phyloP scores from a whole-genome alignment of 2,329 filamentous ascomycete species.

The Fusarium penzigii region DNA sequence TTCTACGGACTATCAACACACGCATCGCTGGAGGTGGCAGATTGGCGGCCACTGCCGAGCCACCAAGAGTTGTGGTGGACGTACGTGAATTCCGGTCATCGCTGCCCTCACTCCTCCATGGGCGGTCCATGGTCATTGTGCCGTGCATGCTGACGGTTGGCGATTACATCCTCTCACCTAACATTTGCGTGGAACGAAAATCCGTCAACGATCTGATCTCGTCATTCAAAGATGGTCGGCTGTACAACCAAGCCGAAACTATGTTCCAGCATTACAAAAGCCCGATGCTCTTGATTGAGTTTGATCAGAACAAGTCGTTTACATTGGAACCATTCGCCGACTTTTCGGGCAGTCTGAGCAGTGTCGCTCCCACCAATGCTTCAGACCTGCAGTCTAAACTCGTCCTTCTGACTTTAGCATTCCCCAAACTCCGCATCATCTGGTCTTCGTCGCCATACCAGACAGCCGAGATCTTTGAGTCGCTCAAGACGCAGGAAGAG shows the following conservation, averaged over 20 bases:
- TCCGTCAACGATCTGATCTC: conserved; percentile 87
- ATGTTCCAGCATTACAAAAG: conserved; percentile 93
- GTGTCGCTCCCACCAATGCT: conserved; percentile 59
- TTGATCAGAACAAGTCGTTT: conserved; percentile 96
- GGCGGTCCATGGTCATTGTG: conserved; percentile 81
- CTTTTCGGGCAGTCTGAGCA: conserved; percentile 60
- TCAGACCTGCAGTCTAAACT: conserved; percentile 89
- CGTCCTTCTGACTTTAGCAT: conserved; percentile 88
- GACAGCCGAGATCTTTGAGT: conserved; percentile 94
- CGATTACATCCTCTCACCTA: conserved; percentile 90
- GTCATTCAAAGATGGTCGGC: conserved; percentile 86
- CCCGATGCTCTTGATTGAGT: conserved; percentile 93
- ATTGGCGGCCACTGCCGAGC: conserved; percentile 78
- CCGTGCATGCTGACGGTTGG: conserved; percentile 96
- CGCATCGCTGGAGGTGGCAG: conserved; percentile 92
- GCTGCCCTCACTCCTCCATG: conserved; percentile 87
- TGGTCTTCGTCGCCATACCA: conserved; percentile 95
- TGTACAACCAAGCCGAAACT: conserved; percentile 88
- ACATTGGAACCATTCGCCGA: conserved; percentile 83
- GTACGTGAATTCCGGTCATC: conserved; percentile 95
- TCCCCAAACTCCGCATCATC: conserved; percentile 85
- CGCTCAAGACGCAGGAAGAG: conserved; percentile 83
- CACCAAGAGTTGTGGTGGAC: conserved; percentile 89
- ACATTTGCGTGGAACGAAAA: conserved; percentile 93
- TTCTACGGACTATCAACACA: conserved; percentile 93